Evolutionary conservation across 1,284 basidiomycete species (phyloP).

Genomic region (Mixia osmundae): DNA sequence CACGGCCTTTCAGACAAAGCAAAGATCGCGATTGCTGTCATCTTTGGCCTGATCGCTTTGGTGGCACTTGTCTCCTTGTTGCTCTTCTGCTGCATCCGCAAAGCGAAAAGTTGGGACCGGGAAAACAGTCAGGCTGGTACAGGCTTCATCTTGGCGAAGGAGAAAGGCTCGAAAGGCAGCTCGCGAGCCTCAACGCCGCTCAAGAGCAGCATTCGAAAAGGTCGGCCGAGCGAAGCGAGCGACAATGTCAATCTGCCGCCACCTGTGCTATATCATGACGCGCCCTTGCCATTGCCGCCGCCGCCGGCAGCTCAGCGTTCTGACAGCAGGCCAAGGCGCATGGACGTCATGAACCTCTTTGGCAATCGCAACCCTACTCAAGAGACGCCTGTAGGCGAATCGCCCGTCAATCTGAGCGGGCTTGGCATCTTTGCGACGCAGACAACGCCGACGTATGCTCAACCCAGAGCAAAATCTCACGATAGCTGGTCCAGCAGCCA

Average conservation of each 20-base stretch:
- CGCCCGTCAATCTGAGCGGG: conserved; percentile 2
- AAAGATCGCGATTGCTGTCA: conserved; percentile 14
- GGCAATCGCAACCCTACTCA: too few relatives aligned
- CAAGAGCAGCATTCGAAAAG: conserved; percentile 1
- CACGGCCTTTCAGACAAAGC: conserved; percentile 11
- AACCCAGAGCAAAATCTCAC: not conserved
- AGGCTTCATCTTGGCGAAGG: conserved; percentile 2
- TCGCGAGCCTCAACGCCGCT: not conserved
- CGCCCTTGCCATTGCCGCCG: too few relatives aligned
- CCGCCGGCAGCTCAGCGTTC: too few relatives aligned
- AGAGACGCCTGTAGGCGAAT: conserved; percentile 7
- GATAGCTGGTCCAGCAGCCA: conserved; percentile 11
- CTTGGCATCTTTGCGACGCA: not conserved
- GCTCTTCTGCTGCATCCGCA: conserved; percentile 9
- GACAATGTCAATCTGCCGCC: too few relatives aligned
- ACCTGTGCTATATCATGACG: too few relatives aligned
- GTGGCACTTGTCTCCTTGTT: conserved; percentile 12
- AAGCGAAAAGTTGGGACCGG: conserved; percentile 6
- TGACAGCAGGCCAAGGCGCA: too few relatives aligned
- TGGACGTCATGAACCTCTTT: too few relatives aligned
- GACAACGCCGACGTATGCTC: not conserved
- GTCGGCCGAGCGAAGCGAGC: not conserved
- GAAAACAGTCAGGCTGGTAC: conserved; percentile 7
- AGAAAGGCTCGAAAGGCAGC: conserved; percentile 3
- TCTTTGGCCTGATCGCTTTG: conserved; percentile 12